Conservation (phyloP, 441 rosid genomes). For the Populus hybrid region DNA sequence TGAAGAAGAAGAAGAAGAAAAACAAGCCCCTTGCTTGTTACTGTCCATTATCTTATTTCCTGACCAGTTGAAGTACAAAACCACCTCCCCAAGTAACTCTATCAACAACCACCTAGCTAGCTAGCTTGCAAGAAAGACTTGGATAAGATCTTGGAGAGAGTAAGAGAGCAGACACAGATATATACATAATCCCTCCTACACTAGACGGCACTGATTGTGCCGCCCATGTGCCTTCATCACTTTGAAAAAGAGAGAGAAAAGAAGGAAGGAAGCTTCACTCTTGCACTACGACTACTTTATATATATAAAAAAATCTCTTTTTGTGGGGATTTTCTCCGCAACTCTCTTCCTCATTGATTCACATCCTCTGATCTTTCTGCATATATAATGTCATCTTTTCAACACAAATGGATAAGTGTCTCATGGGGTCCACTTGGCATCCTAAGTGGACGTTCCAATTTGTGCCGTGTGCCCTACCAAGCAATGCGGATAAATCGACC, state of each 20-base stretch:
- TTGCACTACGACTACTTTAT: neutral
- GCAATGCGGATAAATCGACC: conserved; percentile 27
- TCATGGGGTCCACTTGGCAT: conserved; percentile 43
- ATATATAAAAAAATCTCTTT: neutral
- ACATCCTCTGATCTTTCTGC: conserved; percentile 7
- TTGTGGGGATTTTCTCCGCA: conserved; percentile 19
- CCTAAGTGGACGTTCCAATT: conserved; percentile 24
- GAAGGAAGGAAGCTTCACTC: neutral
- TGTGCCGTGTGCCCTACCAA: conserved; percentile 10
- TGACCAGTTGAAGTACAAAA: neutral
- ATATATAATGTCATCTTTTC: neutral
- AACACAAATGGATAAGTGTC: conserved; percentile 44
- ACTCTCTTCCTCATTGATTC: conserved; percentile 14
- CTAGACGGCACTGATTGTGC: conserved; percentile 28
- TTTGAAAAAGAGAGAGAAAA: neutral
- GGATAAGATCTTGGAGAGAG: neutral
- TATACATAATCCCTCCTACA: neutral
- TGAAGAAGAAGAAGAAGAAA: conserved; percentile 49
- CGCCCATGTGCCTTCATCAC: conserved; percentile 42
- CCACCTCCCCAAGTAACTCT: neutral
- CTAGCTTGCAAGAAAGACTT: conserved; percentile 21
- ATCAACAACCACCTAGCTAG: conserved; percentile 14
- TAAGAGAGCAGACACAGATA: conserved; percentile 11
- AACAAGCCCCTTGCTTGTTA: conserved; percentile 34
- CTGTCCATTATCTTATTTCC: conserved; percentile 44